These are phyloP conservation scores for Quillaja saponaria DNA, from an alignment of 306 rosid species.

Conservation along the genomic window DNA sequence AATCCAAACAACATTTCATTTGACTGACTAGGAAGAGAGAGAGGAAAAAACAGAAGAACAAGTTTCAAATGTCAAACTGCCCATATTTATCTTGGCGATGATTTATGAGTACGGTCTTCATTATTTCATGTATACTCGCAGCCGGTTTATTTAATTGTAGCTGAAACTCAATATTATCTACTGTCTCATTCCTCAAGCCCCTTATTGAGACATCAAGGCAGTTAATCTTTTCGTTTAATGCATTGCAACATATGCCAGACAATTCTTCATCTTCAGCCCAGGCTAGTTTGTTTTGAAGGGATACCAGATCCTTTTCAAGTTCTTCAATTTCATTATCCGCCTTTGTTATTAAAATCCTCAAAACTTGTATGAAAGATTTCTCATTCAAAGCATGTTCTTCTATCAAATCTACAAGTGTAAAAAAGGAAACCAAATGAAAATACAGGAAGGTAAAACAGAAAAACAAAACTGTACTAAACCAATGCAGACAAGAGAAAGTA, in stretches of 20 bases:
- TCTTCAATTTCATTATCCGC: conserved; percentile 63
- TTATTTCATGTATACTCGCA: conserved; percentile 51
- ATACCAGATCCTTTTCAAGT: conserved; percentile 54
- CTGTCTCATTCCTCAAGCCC: conserved; percentile 41
- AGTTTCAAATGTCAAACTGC: conserved; percentile 48
- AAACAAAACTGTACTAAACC: neutral
- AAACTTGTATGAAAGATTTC: conserved; percentile 57
- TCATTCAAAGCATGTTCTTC: conserved; percentile 65
- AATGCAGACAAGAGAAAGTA: conserved; percentile 3
- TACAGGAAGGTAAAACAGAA: conserved; percentile 6
- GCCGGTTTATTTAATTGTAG: conserved; percentile 44
- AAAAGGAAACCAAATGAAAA: conserved; percentile 13
- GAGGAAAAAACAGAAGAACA: neutral
- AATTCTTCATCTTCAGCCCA: conserved; percentile 45
- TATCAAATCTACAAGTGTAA: conserved; percentile 48
- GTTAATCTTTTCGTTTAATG: conserved; percentile 53
- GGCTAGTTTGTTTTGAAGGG: conserved; percentile 58
- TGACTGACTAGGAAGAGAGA: neutral
- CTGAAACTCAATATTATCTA: conserved; percentile 36
- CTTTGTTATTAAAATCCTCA: conserved; percentile 49
- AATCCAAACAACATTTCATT: too few relatives aligned
- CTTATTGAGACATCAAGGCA: conserved; percentile 42
- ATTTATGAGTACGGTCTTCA: conserved; percentile 43
- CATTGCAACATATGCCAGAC: conserved; percentile 48
- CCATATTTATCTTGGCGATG: conserved; percentile 34